Conservation (phyloP, 805 yeast species). For the Danielia oregonensis region DNA sequence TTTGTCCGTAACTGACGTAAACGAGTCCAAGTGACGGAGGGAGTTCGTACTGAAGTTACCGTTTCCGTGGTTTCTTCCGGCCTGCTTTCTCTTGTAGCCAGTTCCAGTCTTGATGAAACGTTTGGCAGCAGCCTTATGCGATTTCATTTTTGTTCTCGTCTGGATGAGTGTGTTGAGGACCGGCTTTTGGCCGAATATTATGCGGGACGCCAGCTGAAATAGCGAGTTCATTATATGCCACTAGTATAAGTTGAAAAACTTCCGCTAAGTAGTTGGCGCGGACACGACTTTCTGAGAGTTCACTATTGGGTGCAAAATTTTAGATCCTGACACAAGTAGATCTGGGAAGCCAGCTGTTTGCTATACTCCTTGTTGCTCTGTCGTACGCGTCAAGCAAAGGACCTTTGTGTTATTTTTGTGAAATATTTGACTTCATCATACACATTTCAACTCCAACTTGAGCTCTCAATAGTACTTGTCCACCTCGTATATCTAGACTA, state of each 20-base stretch:
- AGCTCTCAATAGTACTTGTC: too few relatives aligned
- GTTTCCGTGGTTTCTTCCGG: slow-evolving; percentile 91
- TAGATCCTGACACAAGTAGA: too few relatives aligned
- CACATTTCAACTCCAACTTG: too few relatives aligned
- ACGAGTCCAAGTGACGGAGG: slow-evolving; percentile 57
- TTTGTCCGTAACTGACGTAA: slow-evolving; percentile 45
- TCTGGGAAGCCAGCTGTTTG: too few relatives aligned
- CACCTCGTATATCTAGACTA: too few relatives aligned
- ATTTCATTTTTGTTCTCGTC: slow-evolving; percentile 53
- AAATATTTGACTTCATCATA: too few relatives aligned
- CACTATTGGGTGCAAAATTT: too few relatives aligned
- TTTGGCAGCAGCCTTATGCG: slow-evolving; percentile 84
- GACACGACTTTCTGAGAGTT: too few relatives aligned
- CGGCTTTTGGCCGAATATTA: slow-evolving; percentile 18
- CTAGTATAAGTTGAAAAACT: slow-evolving; percentile 2
- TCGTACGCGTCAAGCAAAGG: too few relatives aligned
- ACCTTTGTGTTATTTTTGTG: too few relatives aligned
- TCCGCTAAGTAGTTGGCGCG: too few relatives aligned
- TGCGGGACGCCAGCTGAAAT: slow-evolving; percentile 13
- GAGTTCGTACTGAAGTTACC: slow-evolving; percentile 75
- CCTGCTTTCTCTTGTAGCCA: slow-evolving; percentile 53
- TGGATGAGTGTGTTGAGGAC: slow-evolving; percentile 27
- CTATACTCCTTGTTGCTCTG: too few relatives aligned
- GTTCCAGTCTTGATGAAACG: slow-evolving; percentile 77
- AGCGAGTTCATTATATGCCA: slow-evolving; percentile 14